Percentiles rank a stretch among this genome's conserved stretches.
Evolutionary conservation across 176 grass and related monocot species (phyloP).

Genomic region (Oryza meridionalis): DNA sequence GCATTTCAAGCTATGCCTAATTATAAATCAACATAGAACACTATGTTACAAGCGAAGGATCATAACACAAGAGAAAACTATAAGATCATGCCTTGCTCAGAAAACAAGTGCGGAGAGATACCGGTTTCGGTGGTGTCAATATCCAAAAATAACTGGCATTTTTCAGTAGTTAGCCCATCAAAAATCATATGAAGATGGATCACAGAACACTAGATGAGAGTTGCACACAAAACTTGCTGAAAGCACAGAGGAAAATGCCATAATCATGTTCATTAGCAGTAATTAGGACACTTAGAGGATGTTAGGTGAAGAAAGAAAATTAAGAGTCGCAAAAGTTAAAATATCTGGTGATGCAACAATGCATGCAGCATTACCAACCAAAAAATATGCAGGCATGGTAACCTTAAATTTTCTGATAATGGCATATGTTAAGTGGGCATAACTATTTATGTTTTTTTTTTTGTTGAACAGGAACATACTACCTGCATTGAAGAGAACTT

Average conservation of each 20-base stretch:
- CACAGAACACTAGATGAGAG: not conserved
- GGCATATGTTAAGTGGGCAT: constrained; percentile 17
- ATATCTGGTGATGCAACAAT: not conserved
- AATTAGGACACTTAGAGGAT: not conserved
- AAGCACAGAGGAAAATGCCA: not conserved
- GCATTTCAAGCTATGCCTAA: constrained; percentile 15
- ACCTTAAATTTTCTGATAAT: not conserved
- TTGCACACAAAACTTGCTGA: not conserved
- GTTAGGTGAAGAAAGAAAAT: constrained; percentile 7
- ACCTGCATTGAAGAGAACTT: constrained; percentile 3
- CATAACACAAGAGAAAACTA: not conserved
- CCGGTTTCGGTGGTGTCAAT: not conserved
- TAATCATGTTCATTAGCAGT: not conserved
- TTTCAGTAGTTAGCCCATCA: constrained; percentile 8
- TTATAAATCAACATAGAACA: not conserved
- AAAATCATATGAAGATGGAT: constrained; percentile 17
- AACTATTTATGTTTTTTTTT: not conserved
- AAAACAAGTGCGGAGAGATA: not conserved
- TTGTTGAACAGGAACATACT: constrained; percentile 26
- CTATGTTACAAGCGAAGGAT: constrained; percentile 8
- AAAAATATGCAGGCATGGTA: constrained; percentile 15
- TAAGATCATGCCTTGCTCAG: not conserved
- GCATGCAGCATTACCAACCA: not conserved
- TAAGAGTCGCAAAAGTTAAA: not conserved
- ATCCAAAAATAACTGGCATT: not conserved